Base-by-base conservation (phyloP, 2,329 filamentous ascomycete genomes). In the Scytalidium lignicola region DNA sequence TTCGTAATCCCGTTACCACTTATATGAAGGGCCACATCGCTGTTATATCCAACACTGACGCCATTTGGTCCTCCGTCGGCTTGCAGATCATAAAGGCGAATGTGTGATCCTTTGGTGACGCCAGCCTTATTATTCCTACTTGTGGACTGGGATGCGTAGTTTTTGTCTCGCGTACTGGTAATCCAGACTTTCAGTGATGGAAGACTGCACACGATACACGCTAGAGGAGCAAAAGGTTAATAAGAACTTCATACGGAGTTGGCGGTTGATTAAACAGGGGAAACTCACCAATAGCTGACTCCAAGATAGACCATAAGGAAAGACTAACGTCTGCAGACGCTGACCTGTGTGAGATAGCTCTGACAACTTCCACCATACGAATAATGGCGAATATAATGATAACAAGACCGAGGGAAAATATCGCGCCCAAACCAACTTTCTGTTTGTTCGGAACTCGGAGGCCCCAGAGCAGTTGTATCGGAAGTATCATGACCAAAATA, bases 401-500 rank as follows among this genome's bases (percentile, higher is more conserved):
- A 7, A 44, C 22, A 18, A 44, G n/a, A 17, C 43, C 43, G 22
- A 44, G 22, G 6, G 21, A 23, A 21, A 44, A 44, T 23, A 44
- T 44, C 12, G 43, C 43, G 2, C 43, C 43, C n/a, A 44, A 19
- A 12, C 43, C 43, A 29, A 19, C 43, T 21, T 44, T 44, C 19
- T 44, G 43, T 21, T 8, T 28, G 12, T 13, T 18, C 7, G 43
- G 13, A 20, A 44, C 29, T 19, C 43, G 43, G 15, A 44, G 43
- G 22, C 43, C 43, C 12, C 23, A 17, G 13, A 44, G 26, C 22
- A 44, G 43, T 23, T 21, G 22, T n/a, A 44, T 32, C n/a, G 43
- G 43, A 8, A 44, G 43, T 8, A 44, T 18, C 43, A 44, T 44
- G 12, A 44, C 43, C 29, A 32, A 21, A 44, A 44, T 32, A 29